These are phyloP conservation scores for Blastobotrys arbuscula DNA, from an alignment of 1,139 yeast genomes.

Conservation along the genomic window DNA sequence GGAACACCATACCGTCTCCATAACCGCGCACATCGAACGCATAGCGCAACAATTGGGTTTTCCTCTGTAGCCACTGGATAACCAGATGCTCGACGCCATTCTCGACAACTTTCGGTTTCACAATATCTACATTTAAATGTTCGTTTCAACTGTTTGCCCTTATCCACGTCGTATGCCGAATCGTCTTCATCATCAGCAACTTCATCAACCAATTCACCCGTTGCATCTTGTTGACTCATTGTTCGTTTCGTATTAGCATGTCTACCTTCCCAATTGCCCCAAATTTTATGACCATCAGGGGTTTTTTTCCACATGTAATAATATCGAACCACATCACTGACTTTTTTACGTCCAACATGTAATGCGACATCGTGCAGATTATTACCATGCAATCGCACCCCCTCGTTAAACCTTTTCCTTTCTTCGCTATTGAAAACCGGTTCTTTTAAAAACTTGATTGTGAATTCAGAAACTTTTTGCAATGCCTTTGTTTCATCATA, in stretches of 20 bases:
- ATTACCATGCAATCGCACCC: constrained; percentile 68
- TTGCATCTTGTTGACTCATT: constrained; percentile 34
- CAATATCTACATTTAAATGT: constrained; percentile 62
- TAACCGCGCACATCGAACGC: constrained; percentile 78
- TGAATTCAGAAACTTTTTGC: constrained; percentile 38
- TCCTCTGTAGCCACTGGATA: constrained; percentile 37
- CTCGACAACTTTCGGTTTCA: constrained; percentile 45
- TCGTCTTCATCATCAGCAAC: constrained; percentile 67
- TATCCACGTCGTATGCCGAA: constrained; percentile 55
- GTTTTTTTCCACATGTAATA: constrained; percentile 93
- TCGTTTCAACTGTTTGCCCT: constrained; percentile 38
- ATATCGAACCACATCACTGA: constrained; percentile 74
- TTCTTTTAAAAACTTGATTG: constrained; percentile 58
- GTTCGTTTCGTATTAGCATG: constrained; percentile 33
- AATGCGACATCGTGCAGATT: constrained; percentile 71
- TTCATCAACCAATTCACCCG: constrained; percentile 40
- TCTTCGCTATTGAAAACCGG: constrained; percentile 70
- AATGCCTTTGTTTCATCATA: constrained; percentile 50
- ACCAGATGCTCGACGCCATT: constrained; percentile 75
- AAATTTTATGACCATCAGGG: constrained; percentile 60
- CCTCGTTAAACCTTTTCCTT: constrained; percentile 63
- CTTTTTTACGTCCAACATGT: constrained; percentile 62
- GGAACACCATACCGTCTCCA: constrained; percentile 88
- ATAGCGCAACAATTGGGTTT: constrained; percentile 50
- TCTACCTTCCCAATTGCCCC: constrained; percentile 82